phyloP scores from a whole-genome alignment of 257 asterid species.

The Nicotiana paniculata region DNA sequence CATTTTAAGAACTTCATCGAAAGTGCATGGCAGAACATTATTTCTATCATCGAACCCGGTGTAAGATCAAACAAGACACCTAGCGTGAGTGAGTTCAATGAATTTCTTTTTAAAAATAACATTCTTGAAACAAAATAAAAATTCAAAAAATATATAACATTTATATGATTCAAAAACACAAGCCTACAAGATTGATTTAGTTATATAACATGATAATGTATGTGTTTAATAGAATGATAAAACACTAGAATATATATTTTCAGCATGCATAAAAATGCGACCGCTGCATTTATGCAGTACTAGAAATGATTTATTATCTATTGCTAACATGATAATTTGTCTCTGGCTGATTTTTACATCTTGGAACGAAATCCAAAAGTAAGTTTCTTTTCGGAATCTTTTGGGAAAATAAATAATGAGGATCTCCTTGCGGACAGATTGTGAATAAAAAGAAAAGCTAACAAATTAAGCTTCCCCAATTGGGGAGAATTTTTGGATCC shows the following conservation, averaged over 20 bases:
- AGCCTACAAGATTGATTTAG: background rate
- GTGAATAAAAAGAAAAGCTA: background rate
- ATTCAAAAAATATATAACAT: background rate
- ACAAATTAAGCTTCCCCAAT: constrained; percentile 3
- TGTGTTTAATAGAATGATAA: background rate
- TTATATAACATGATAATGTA: background rate
- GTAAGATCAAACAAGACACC: no score
- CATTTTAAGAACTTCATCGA: background rate
- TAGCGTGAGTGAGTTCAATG: background rate
- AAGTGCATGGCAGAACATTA: background rate
- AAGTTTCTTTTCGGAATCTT: background rate
- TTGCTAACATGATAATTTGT: no score
- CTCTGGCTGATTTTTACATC: no score
- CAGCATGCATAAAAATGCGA: no score
- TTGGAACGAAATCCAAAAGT: background rate
- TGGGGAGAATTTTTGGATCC: background rate
- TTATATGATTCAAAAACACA: background rate
- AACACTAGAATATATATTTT: no score
- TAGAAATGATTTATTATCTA: no score
- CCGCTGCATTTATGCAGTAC: background rate
- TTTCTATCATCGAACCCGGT: background rate
- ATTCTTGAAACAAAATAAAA: background rate
- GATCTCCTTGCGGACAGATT: no score
- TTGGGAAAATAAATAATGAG: background rate
- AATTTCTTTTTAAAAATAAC: background rate